These are phyloP conservation scores for Coniosporium tulheliwenetii DNA, from an alignment of 2,329 filamentous ascomycete genomes.

Conservation along the genomic window DNA sequence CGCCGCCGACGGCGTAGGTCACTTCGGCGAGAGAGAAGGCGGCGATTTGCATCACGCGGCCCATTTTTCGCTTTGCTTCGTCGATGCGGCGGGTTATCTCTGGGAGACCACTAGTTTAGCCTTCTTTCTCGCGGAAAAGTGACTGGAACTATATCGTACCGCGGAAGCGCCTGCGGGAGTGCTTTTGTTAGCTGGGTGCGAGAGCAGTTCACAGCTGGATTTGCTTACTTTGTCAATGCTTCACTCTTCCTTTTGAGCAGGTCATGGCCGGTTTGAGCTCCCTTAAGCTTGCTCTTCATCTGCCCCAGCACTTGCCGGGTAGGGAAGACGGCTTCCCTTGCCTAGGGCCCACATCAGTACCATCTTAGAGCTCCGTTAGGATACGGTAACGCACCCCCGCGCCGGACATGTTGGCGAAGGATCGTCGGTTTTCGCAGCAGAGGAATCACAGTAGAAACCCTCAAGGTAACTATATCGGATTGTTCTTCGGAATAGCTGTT, in stretches of 20 bases:
- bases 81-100: conserved; percentile 96
- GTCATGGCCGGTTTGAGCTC: conserved; percentile 61
- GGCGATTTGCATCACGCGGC: conserved; percentile 96
- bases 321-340: conserved; percentile 91
- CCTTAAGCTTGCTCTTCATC: conserved; percentile 98
- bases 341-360: conserved; percentile 35
- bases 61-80: conserved; percentile 99
- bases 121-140: neutral
- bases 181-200: neutral
- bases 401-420: conserved; percentile 20
- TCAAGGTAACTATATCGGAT: too few species aligned
- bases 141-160: neutral
- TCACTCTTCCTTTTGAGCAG: conserved; percentile 96
- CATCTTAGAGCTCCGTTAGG: conserved; percentile 4
- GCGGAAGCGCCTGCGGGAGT: conserved; percentile 23
- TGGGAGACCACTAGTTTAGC: neutral
- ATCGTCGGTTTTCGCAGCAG: neutral
- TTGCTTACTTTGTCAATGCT: conserved; percentile 77
- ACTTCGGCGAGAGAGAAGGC: conserved; percentile 96
- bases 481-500: too few species aligned
- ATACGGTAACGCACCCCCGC: conserved; percentile 15
- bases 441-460: too few species aligned
- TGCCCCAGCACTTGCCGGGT: conserved; percentile 91
- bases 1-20: conserved; percentile 88
- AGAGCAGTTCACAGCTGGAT: conserved; percentile 1